Base-by-base conservation (phyloP, 345 rosid species). In the Populus euphratica region DNA sequence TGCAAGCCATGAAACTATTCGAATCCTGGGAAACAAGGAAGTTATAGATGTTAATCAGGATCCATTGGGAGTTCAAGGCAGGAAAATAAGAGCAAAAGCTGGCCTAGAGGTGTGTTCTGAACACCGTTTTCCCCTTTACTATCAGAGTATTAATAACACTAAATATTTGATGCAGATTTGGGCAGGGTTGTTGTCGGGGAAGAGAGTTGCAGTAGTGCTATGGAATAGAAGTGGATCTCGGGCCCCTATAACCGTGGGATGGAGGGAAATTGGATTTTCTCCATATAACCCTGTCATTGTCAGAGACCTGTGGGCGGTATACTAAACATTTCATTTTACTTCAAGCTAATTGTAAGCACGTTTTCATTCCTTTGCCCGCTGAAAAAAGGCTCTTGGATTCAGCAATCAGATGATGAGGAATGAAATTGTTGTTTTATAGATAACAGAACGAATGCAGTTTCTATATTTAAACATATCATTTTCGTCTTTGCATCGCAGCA, bases 401-500 rank as follows among this genome's bases (percentile, higher is more conserved):
- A 20, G 14, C 73, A 50, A 50, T 20, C 52, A 27, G 36, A 17
- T 44, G 5, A 13, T 62, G 2, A 20, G 52, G 36, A 12, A 39
- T 17, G 20, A 12, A 23, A 25, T 23, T 17, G 14, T 11, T 16
- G 31, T 20, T 25, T 65, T 18, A 2, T 13, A 38, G 41, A 11
- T 39, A 35, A 1, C 62, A 23, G 12, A n/a, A 21, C 17, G 2
- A 50, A 18, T 17, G 3, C 2, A 33, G 20, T 29, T 47, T 47
- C 50, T 47, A 14, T 47, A 47, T 13, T 47, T 1, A 47, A 47
- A 47, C 50, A 47, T 2, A 0, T 3, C 50, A 47, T 13, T 47
- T 47, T 47, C 50, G n/a, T 33, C 36, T 5, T 6, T 21, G 50
- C 8, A 17, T 80, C 74, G 79, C 88, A 87, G 86, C 90, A 80